Base-by-base conservation (phyloP, 495 filamentous ascomycete genomes). In the Elaphomyces granulatus region DNA sequence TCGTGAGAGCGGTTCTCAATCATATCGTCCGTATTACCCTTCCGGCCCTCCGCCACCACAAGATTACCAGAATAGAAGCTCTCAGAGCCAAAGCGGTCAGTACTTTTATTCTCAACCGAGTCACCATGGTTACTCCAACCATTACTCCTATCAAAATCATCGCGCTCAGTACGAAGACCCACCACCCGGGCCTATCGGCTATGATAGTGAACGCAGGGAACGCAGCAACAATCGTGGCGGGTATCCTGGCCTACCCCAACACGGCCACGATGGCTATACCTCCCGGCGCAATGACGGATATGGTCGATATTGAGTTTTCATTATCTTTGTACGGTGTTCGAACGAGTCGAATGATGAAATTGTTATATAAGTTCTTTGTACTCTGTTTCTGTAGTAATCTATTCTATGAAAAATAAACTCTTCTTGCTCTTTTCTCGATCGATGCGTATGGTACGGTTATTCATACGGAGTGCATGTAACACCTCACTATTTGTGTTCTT, bases 221-320 rank as follows among this genome's bases (percentile, higher is more conserved):
- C 12, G 20, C 4, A 31, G 17, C 17, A 34, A 41, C 37, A 6
- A 15, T 23, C 36, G 57, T 14, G 59, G 60, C 34, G 48, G 53
- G 33, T 46, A 50, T 39, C 42, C 48, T 20, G 6, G 6, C 23
- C 23, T 6, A 12, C 23, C 23, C 23, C 45, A 44, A 15, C 47
- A 52, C 19, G 43, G 53, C 28, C 53, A 56, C 19, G 50, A 56
- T 33, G 32, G 54, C 18, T 51, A 62, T 45, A 36, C 38, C 18
- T 42, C 44, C 36, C 50, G 48, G 41, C 50, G 49, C 19, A 51
- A 48, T 39, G 59, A 59, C 43, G 56, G 61, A 43, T 64, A 64
- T 43, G 55, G 53, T 20, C 59, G 61, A 4, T 67, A 67, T 41
- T 67, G 42, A 40, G 31, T 6, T 16, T 23, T 31, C 7, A 31